Conservation (phyloP, 2,329 filamentous ascomycete genomes). For the Hymenoscyphus repandus region DNA sequence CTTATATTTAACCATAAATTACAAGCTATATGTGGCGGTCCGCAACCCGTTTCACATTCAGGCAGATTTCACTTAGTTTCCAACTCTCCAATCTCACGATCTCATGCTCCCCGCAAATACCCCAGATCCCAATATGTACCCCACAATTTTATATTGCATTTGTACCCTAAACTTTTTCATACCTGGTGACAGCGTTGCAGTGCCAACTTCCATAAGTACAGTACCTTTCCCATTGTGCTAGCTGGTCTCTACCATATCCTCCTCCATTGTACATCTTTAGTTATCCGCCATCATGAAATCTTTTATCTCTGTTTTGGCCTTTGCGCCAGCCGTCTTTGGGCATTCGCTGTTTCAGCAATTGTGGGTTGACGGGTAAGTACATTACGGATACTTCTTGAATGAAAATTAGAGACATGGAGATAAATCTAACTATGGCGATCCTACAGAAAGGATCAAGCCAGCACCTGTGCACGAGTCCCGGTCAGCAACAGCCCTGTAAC, state of each 20-base stretch:
- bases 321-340: slow-evolving; percentile 35
- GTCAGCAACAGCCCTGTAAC: slow-evolving; percentile 46
- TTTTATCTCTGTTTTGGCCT: slow-evolving; percentile 15
- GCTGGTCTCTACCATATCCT: background rate
- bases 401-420: background rate
- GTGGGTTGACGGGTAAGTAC: slow-evolving; percentile 42
- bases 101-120: background rate
- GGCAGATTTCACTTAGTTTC: slow-evolving; percentile 3
- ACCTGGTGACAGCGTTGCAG: background rate
- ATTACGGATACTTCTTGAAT: slow-evolving; percentile 11
- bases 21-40: slow-evolving; percentile 5
- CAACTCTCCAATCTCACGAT: background rate
- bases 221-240: background rate
- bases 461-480: slow-evolving; percentile 44
- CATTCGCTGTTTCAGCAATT: slow-evolving; percentile 37
- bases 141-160: background rate
- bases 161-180: background rate
- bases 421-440: background rate
- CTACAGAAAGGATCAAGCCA: slow-evolving; percentile 36
- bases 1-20: slow-evolving; percentile 9
- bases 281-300: slow-evolving; percentile 14
- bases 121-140: slow-evolving; percentile 3
- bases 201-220: background rate
- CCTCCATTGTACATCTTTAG: background rate
- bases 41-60: slow-evolving; percentile 14